These are phyloP conservation scores for Chaetomiaceae sp. DNA, from an alignment of 2,329 filamentous ascomycete species.

Conservation along the genomic window DNA sequence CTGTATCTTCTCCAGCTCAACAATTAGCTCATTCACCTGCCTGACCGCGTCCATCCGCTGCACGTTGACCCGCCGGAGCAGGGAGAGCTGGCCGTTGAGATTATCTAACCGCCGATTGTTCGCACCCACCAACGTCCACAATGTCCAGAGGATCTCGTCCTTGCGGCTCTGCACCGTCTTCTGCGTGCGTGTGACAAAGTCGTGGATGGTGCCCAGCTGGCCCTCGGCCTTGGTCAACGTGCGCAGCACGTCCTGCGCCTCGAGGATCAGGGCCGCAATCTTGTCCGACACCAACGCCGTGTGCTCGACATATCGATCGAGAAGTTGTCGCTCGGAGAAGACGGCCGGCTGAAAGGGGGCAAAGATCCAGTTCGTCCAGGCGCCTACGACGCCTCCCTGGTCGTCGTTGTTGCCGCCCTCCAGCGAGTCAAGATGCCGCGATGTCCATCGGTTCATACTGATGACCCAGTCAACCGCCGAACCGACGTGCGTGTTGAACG, in stretches of 20 bases:
- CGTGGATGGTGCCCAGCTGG: constrained; percentile 64
- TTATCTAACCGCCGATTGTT: constrained; percentile 58
- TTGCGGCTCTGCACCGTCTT: constrained; percentile 54
- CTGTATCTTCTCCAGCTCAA: constrained; percentile 71
- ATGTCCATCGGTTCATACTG: constrained; percentile 71
- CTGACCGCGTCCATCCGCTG: constrained; percentile 63
- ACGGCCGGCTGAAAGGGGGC: constrained; percentile 60
- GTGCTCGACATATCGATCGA: constrained; percentile 73
- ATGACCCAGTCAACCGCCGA: constrained; percentile 70
- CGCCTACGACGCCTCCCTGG: constrained; percentile 33
- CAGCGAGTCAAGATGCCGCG: constrained; percentile 63
- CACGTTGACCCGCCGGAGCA: constrained; percentile 60
- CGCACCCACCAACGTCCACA: constrained; percentile 72
- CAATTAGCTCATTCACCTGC: constrained; percentile 65
- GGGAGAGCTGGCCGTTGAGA: constrained; percentile 57
- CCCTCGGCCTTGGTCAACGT: constrained; percentile 65
- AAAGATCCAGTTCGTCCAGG: constrained; percentile 44
- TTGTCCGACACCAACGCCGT: constrained; percentile 65
- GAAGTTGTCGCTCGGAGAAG: constrained; percentile 57
- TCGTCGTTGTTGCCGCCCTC: constrained; percentile 33
- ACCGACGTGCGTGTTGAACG: constrained; percentile 73
- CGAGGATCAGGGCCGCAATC: constrained; percentile 62
- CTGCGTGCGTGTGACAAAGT: constrained; percentile 62
- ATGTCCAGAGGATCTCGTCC: constrained; percentile 61
- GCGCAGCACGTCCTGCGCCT: constrained; percentile 63